Base-by-base conservation (phyloP, 2,329 filamentous ascomycete genomes). In the Ramularia endophylla region DNA sequence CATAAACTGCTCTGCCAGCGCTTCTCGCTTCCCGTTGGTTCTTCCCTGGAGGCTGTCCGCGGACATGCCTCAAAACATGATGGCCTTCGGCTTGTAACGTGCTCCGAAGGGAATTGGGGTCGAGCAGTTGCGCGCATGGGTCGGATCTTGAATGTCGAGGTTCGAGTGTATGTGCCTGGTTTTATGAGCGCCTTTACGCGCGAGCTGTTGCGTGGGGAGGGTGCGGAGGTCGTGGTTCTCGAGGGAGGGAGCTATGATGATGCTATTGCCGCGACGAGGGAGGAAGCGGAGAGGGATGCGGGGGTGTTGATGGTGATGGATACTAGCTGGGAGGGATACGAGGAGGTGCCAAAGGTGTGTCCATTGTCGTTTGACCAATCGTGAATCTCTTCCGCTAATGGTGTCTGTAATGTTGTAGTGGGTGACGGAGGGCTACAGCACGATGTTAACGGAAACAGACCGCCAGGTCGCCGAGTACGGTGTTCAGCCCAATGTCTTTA, bases 61-160 rank as follows among this genome's bases (percentile, higher is more conserved):
- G 40, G 29, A 11, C 31, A 52, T 55, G 57, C 1, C 59, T 53
- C 31, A 25, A 41, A 52, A 1, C 53, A 48, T 2, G 41, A 54
- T 0, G 51, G 56, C 0, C 50, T 78, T 15, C 64, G 55, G 0
- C 58, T 86, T 0, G 73, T 81, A 29, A 78, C 83, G 0, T 80
- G 80, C 2, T 87, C 83, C 0, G 84, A 87, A 36, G 86, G 85
- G 0, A 90, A 90, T 49, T 83, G 85, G 68, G 85, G 86, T 0
- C 69, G 84, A 2, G 85, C 86, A 0, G 73, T 87, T 1, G 81
- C 83, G 0, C 69, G 75, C 5, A 86, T 89, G 77, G 81, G 74
- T 0, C 66, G 63, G 29, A 68, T 79, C 8, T 64, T 90, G 8
- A 69, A 65, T 0, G 61, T 87, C 0, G 54, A 65, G 0, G 72